Base-by-base conservation (phyloP, 495 filamentous ascomycete genomes). In the Thermothielavioides terrestris region DNA sequence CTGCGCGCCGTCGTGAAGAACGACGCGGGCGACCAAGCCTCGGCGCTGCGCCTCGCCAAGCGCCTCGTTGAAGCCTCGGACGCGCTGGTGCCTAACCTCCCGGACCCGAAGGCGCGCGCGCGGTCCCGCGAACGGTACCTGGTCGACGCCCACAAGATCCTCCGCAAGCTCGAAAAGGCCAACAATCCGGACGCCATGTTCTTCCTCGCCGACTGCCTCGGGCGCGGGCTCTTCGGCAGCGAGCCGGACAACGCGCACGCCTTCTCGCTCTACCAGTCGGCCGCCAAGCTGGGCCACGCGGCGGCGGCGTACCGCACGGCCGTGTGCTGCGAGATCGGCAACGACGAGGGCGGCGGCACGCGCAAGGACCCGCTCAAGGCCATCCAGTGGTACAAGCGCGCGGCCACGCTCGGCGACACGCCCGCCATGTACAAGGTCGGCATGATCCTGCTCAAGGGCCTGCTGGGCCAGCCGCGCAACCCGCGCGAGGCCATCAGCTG, bases 351-450 rank as follows among this genome's bases (percentile, higher is more conserved):
- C 38, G 91, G 91, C 43, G 92, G 92, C 15, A 95, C 92, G 10
- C 80, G 84, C 42, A 86, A 87, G 52, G 92, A 98, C 63, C 86
- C 88, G 3, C 67, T 88, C 56, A 96, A 95, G 70, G 89, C 92
- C 8, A 87, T 97, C 25, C 89, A 96, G 60, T 98, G 92, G 92
- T 98, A 97, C 64, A 89, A 89, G 63, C 88, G 89, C 17, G 88
- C 91, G 11, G 89, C 92, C 1, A 79, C 85, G 6, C 73, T 96
- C 5, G 92, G 92, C 11, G 90, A 97, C 58, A 84, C 86, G 0
- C 83, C 89, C 0, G 92, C 91, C 21, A 94, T 95, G 89, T 98
- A 95, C 70, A 98, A 98, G 67, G 83, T 97, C 68, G 92, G 92
- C 44, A 91, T 95, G 81, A 95, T 98, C 59, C 72, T 86, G 54